phyloP scores from a whole-genome alignment of 192 early-diverging fungal species.

The Dissophora ornata region DNA sequence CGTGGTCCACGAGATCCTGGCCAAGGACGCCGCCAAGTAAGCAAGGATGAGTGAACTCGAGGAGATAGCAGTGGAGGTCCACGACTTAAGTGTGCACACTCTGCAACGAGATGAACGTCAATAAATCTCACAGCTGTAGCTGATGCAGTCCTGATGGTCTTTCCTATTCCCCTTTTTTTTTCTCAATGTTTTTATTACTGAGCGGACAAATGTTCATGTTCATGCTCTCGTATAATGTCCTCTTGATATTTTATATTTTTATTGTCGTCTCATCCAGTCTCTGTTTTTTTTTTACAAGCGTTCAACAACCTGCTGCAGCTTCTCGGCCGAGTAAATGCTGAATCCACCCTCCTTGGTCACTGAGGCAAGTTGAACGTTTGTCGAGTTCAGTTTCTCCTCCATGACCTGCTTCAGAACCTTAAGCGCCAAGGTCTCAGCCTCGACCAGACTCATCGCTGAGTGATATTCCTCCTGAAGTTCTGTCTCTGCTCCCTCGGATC shows the following conservation, averaged over 20 bases:
- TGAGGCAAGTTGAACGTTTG: slow-evolving; percentile 94
- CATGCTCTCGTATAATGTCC: too few relatives aligned
- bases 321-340: slow-evolving; percentile 81
- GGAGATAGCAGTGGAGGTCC: too few relatives aligned
- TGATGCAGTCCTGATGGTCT: too few relatives aligned
- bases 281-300: slow-evolving; percentile 60
- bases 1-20: slow-evolving; percentile 49
- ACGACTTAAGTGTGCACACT: too few relatives aligned
- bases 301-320: slow-evolving; percentile 83
- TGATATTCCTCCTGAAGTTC: slow-evolving; percentile 98
- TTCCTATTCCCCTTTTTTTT: too few relatives aligned
- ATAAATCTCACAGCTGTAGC: too few relatives aligned
- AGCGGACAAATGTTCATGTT: too few relatives aligned
- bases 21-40: slow-evolving; percentile 29
- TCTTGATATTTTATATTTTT: too few relatives aligned
- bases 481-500: slow-evolving; percentile 98
- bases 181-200: background rate
- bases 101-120: too few relatives aligned
- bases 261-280: too few relatives aligned
- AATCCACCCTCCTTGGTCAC: slow-evolving; percentile 85
- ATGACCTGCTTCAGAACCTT: slow-evolving; percentile 99
- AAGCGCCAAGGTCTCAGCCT: slow-evolving; percentile 90
- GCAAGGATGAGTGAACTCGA: background rate
- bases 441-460: slow-evolving; percentile 83
- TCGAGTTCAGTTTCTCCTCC: slow-evolving; percentile 98